Evolutionary conservation across 805 yeast species (phyloP).

Genomic region (Monosporozyma aerobia): DNA sequence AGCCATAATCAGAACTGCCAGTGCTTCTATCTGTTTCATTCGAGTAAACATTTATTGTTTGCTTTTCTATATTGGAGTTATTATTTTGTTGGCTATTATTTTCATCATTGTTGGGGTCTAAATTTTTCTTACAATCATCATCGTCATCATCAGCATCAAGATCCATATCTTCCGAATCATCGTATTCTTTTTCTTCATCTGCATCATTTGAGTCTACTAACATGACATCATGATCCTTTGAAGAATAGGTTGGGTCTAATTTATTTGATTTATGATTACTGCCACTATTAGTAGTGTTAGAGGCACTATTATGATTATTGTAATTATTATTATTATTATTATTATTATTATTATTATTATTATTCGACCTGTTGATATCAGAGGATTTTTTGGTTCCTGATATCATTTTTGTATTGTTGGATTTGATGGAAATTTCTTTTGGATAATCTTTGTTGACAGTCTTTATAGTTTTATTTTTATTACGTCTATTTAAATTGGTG

Average conservation of each 20-base stretch:
- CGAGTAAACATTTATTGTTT: constrained; percentile 16
- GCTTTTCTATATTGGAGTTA: constrained; percentile 13
- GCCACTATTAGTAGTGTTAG: background rate
- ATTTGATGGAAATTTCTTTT: background rate
- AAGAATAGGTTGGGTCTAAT: background rate
- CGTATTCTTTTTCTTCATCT: constrained; percentile 3
- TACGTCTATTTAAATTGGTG: background rate
- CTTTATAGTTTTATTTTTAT: background rate
- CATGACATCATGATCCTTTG: background rate
- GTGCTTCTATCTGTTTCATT: constrained; percentile 25
- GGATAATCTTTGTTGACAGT: background rate
- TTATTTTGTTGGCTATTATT: constrained; percentile 8
- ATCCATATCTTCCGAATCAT: constrained; percentile 1
- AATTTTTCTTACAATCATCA: constrained; percentile 6
- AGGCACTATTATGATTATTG: background rate
- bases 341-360: background rate
- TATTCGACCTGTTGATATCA: background rate
- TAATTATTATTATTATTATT: background rate
- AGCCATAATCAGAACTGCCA: constrained; percentile 13
- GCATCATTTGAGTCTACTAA: background rate
- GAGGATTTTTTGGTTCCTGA: background rate
- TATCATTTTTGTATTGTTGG: constrained; percentile 2
- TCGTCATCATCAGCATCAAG: background rate
- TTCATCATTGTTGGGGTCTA: constrained; percentile 12
- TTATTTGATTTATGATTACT: background rate